These are phyloP conservation scores for Lanmaoa rubissima DNA, from an alignment of 768 basidiomycete species.

Conservation along the genomic window DNA sequence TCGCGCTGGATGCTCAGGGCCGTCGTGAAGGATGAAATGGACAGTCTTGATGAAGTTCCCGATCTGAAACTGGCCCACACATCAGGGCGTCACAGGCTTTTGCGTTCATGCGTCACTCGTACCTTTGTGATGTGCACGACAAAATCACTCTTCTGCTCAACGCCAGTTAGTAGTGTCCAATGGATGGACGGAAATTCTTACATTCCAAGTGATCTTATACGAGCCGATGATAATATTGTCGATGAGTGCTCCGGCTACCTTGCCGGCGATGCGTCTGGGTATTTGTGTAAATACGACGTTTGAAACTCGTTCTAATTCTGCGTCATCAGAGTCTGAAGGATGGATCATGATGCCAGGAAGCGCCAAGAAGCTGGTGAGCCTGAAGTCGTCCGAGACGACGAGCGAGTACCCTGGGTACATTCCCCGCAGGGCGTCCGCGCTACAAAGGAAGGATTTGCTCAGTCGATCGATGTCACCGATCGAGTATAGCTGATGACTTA, in stretches of 20 bases:
- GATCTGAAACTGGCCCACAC: conserved; percentile 29
- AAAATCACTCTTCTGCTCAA: conserved; percentile 51
- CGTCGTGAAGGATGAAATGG: conserved; percentile 61
- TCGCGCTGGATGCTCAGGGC: conserved; percentile 49
- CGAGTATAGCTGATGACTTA: conserved; percentile 25
- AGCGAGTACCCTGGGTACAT: conserved; percentile 63
- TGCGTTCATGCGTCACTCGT: conserved; percentile 12
- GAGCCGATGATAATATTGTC: conserved; percentile 53
- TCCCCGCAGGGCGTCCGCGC: conserved; percentile 49
- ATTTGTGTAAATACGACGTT: conserved; percentile 49
- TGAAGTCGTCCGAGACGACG: conserved; percentile 48
- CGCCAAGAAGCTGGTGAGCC: conserved; percentile 45
- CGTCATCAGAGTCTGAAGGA: conserved; percentile 47
- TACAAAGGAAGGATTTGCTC: conserved; percentile 4
- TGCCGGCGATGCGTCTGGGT: conserved; percentile 37
- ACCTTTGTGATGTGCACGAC: conserved; percentile 53
- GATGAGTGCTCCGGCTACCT: conserved; percentile 50
- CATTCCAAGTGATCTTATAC: conserved; percentile 59
- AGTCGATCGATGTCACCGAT: conserved; percentile 6
- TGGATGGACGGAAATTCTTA: conserved; percentile 27
- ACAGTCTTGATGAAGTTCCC: conserved; percentile 27
- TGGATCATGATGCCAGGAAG: conserved; percentile 49
- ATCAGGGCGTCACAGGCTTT: background rate
- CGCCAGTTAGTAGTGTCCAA: conserved; percentile 1
- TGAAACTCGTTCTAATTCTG: conserved; percentile 47